These are phyloP conservation scores for Bruguiera sexangula DNA, from an alignment of 345 rosid genomes.

Conservation along the genomic window DNA sequence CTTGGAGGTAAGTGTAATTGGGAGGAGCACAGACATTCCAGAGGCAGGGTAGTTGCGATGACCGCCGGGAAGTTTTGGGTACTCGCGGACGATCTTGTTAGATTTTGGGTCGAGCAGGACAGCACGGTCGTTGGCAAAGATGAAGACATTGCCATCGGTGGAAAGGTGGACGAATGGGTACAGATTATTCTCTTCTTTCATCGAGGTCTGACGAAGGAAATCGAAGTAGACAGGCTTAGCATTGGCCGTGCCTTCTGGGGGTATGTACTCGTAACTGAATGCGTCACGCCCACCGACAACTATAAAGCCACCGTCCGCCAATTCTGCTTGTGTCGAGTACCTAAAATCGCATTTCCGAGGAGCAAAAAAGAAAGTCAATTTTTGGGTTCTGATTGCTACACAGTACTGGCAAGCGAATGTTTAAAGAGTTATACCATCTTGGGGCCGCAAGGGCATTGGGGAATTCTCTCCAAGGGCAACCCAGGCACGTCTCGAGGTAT, in stretches of 20 bases:
- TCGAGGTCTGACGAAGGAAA: conserved; percentile 54
- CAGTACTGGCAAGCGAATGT: no score
- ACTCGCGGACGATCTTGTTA: conserved; percentile 49
- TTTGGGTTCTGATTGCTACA: no score
- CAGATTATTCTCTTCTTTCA: conserved; percentile 60
- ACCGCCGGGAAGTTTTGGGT: conserved; percentile 67
- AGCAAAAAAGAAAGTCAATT: background rate
- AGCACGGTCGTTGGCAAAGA: conserved; percentile 76
- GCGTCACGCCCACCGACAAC: conserved; percentile 81
- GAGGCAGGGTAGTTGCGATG: conserved; percentile 79
- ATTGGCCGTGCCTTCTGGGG: conserved; percentile 49
- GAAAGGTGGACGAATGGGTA: conserved; percentile 77
- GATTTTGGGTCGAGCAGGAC: conserved; percentile 49
- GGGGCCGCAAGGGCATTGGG: conserved; percentile 54
- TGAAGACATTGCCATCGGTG: conserved; percentile 76
- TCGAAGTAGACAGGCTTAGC: conserved; percentile 28
- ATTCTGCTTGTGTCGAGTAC: conserved; percentile 57
- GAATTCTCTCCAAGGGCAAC: conserved; percentile 62
- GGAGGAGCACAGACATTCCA: conserved; percentile 64
- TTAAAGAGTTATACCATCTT: conserved; percentile 49
- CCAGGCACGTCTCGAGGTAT: conserved; percentile 33
- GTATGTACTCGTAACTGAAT: conserved; percentile 71
- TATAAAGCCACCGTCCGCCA: conserved; percentile 64
- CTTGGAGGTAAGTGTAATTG: conserved; percentile 31
- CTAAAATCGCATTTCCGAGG: background rate